Percentiles rank a stretch among this genome's conserved stretches.
Evolutionary conservation across 2,329 filamentous ascomycete genomes (phyloP).

Genomic region (Pseudonectria buxi): DNA sequence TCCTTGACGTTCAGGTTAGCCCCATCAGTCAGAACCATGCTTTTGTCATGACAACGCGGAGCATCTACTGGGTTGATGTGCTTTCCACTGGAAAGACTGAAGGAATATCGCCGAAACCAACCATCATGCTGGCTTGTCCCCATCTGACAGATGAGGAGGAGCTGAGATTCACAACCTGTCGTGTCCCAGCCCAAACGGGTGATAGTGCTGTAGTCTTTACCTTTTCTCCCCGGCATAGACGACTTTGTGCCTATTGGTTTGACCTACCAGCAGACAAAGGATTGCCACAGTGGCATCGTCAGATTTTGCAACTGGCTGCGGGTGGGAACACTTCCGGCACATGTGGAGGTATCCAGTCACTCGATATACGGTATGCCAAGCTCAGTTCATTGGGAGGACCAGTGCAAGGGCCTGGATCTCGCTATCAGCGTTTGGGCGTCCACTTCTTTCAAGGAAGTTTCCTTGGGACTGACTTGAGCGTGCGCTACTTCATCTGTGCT

Average conservation of each 20-base stretch:
- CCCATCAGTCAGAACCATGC: conserved; percentile 41
- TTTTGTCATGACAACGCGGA: conserved; percentile 51
- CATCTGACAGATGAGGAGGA: conserved; percentile 22
- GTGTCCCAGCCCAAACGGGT: conserved; percentile 13
- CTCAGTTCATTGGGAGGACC: conserved; percentile 10
- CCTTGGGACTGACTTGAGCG: conserved; percentile 35
- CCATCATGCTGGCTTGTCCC: conserved; percentile 23
- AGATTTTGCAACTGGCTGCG: conserved; percentile 23
- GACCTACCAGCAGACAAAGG: conserved; percentile 11
- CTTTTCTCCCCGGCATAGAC: conserved; percentile 24
- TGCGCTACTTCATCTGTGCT: conserved; percentile 34
- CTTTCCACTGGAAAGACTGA: conserved; percentile 10
- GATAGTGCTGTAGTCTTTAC: conserved; percentile 26
- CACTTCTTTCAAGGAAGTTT: conserved; percentile 42
- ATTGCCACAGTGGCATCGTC: conserved; percentile 32
- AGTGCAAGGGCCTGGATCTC: conserved; percentile 17
- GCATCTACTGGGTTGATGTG: conserved; percentile 43
- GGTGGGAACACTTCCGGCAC: conserved; percentile 1
- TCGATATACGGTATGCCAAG: conserved; percentile 23
- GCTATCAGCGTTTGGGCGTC: conserved; percentile 27
- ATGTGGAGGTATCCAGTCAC: conserved; percentile 14
- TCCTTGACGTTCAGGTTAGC: conserved; percentile 51
- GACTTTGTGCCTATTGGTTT: conserved; percentile 32
- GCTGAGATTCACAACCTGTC: conserved; percentile 25
- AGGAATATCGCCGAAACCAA: conserved; percentile 9